phyloP scores from a whole-genome alignment of 768 basidiomycete genomes.

The Hydnum rufescens region DNA sequence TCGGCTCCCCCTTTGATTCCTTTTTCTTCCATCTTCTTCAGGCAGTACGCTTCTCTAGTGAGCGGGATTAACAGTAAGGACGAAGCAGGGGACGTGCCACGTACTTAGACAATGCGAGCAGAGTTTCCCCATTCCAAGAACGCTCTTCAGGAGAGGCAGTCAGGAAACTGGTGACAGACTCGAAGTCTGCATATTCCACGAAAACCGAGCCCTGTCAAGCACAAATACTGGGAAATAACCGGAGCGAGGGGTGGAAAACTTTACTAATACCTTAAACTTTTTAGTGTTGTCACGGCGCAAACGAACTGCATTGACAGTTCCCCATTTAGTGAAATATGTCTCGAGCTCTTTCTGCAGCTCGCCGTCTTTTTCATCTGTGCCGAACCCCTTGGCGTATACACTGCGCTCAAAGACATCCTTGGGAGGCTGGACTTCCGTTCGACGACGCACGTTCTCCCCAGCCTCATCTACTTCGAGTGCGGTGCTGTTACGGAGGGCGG shows the following conservation, averaged over 20 bases:
- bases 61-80: slow-evolving; percentile 1
- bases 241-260: not conserved
- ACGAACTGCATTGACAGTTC: slow-evolving; percentile 59
- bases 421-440: slow-evolving; percentile 54
- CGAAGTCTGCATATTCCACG: slow-evolving; percentile 60
- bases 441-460: slow-evolving; percentile 52
- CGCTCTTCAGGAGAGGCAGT: slow-evolving; percentile 58
- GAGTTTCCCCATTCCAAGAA: slow-evolving; percentile 51
- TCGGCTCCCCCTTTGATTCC: slow-evolving; percentile 28
- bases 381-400: slow-evolving; percentile 60
- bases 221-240: not conserved
- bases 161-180: slow-evolving; percentile 53
- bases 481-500: slow-evolving; percentile 34
- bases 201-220: slow-evolving; percentile 67
- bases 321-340: slow-evolving; percentile 59
- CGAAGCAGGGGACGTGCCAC: slow-evolving; percentile 12
- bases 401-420: slow-evolving; percentile 66
- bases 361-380: slow-evolving; percentile 32
- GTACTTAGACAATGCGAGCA: slow-evolving; percentile 78
- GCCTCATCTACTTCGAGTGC: slow-evolving; percentile 57
- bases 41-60: slow-evolving; percentile 60
- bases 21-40: slow-evolving; percentile 94
- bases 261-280: slow-evolving; percentile 56
- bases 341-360: slow-evolving; percentile 53
- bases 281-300: slow-evolving; percentile 74